A percentile compares a stretch with the other conserved stretches of the same genome.
Evolutionary conservation across 2,329 filamentous ascomycete genomes (phyloP).

Genomic region (Penicillium sp.): DNA sequence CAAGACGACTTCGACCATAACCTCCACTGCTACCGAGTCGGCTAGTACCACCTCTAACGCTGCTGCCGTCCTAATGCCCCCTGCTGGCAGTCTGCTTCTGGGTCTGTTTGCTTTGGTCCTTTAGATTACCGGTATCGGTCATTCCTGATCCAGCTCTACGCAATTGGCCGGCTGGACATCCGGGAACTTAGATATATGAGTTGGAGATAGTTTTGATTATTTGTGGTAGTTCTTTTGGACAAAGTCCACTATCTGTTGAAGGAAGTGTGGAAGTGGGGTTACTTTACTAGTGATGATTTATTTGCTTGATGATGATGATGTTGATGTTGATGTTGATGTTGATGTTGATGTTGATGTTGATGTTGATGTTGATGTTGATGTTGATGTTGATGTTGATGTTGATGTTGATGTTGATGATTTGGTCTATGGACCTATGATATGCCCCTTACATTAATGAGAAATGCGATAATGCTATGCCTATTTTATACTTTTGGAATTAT

Average conservation of each 20-base stretch:
- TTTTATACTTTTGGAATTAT: background rate
- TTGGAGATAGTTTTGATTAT: background rate
- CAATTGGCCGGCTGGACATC: background rate
- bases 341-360: conserved; percentile 8
- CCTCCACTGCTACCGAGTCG: conserved; percentile 25
- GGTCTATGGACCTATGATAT: conserved; percentile 7
- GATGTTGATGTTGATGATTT: conserved; percentile 8
- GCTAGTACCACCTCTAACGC: conserved; percentile 26
- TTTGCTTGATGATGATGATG: conserved; percentile 6
- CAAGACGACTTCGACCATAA: conserved; percentile 17
- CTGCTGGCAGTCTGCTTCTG: conserved; percentile 32
- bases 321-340: conserved; percentile 8
- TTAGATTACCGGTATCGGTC: conserved; percentile 11
- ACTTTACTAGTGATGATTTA: background rate
- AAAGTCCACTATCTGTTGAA: background rate
- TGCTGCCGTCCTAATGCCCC: conserved; percentile 27
- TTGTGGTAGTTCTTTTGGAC: background rate
- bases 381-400: conserved; percentile 8
- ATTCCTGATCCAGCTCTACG: background rate
- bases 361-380: conserved; percentile 8
- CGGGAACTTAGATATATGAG: background rate
- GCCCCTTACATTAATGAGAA: conserved; percentile 13
- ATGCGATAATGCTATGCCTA: conserved; percentile 9
- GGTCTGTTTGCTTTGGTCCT: conserved; percentile 29
- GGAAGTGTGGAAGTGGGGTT: background rate